Percentiles rank a stretch among this genome's conserved stretches.
These are phyloP conservation scores for Talaromyces sp. DNA, from an alignment of 2,329 filamentous ascomycete genomes.

Conservation along the genomic window DNA sequence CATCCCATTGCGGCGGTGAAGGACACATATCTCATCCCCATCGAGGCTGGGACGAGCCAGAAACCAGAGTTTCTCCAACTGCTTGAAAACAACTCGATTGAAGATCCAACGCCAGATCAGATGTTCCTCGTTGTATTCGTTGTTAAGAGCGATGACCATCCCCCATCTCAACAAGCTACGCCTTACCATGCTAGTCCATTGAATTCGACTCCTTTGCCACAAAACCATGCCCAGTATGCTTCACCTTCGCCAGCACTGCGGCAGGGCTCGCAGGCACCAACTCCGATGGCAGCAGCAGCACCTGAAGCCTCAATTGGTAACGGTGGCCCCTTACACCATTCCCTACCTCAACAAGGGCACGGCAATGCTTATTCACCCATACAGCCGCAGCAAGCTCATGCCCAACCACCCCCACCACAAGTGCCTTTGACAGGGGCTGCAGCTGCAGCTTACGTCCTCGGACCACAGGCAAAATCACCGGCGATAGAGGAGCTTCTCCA, in stretches of 20 bases:
- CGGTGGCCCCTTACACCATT: not conserved
- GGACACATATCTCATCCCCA: constrained; percentile 85
- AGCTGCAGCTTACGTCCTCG: constrained; percentile 59
- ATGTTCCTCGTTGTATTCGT: constrained; percentile 82
- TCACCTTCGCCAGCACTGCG: constrained; percentile 16
- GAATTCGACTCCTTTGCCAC: constrained; percentile 19
- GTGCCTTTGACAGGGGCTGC: constrained; percentile 42
- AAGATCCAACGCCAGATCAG: constrained; percentile 63
- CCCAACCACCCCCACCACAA: constrained; percentile 14
- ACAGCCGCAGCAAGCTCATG: constrained; percentile 13
- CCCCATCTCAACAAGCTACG: constrained; percentile 34
- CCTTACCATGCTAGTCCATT: constrained; percentile 33
- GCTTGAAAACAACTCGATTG: constrained; percentile 76
- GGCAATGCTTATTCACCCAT: not conserved
- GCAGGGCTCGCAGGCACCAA: constrained; percentile 5
- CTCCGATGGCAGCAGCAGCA: not conserved
- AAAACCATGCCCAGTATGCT: constrained; percentile 22
- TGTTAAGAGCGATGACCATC: constrained; percentile 55
- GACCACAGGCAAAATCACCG: constrained; percentile 55
- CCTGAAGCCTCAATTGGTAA: not conserved
- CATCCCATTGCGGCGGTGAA: constrained; percentile 69
- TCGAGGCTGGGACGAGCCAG: constrained; percentile 61
- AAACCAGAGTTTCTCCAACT: constrained; percentile 85
- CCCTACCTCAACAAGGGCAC: constrained; percentile 9
- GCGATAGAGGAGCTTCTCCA: constrained; percentile 65